phyloP scores from a whole-genome alignment of 108 stramenopile species.

The Poteriospumella lacustris region DNA sequence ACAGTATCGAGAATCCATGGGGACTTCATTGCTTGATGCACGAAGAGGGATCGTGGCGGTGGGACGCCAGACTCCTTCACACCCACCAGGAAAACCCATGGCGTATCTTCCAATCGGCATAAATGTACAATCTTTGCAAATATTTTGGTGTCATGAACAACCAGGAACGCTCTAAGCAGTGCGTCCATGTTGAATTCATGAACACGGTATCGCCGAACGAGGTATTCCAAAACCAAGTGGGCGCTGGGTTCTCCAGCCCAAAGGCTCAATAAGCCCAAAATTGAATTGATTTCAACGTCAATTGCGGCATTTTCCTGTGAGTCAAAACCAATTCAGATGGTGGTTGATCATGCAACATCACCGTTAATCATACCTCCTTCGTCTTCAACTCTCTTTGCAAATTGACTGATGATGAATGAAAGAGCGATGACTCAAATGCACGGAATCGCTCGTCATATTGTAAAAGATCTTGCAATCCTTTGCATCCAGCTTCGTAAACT shows the following conservation, averaged over 20 bases:
- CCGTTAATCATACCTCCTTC: slow-evolving; percentile 26
- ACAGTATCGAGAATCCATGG: background rate
- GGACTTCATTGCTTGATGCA: background rate
- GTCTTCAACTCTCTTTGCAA: slow-evolving; percentile 9
- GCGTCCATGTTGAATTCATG: slow-evolving; percentile 13
- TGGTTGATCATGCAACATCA: too few species aligned
- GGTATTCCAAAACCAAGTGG: slow-evolving; percentile 15
- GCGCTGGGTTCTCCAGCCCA: background rate
- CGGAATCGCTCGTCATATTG: slow-evolving; percentile 2
- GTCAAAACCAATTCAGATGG: too few species aligned
- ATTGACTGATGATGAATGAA: slow-evolving; percentile 1
- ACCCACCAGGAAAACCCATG: background rate
- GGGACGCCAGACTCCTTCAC: background rate
- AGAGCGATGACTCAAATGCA: background rate
- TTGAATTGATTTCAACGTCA: background rate
- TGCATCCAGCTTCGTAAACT: background rate
- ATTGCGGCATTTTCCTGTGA: slow-evolving; percentile 3
- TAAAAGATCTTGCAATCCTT: background rate
- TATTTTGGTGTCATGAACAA: slow-evolving; percentile 18
- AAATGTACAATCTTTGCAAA: slow-evolving; percentile 18
- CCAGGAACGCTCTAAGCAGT: background rate
- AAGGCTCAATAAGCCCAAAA: background rate
- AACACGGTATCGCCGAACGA: slow-evolving; percentile 13
- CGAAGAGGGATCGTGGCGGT: background rate
- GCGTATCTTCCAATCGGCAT: background rate